Base-by-base conservation (phyloP, 306 rosid species). In the Styphnolobium japonicum region DNA sequence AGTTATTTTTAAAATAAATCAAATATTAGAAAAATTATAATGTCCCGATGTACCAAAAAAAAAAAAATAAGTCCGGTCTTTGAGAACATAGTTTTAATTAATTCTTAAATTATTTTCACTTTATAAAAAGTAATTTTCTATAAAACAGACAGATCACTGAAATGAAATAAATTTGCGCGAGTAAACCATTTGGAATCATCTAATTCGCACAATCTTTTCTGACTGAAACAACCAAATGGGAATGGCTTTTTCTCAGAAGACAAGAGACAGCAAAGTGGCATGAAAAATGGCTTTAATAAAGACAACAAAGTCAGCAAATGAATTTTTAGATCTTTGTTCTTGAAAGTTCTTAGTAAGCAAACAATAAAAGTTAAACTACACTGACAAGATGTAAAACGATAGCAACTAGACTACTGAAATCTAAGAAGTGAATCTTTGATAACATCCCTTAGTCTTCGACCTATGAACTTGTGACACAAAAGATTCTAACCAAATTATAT, bases 371-470 rank as follows among this genome's bases (percentile, higher is more conserved):
- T 3, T n/a, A 21, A 36, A 37, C 22, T 2, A 34, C 12, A 37
- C n/a, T 19, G 37, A n/a, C 15, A 8, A 18, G 60, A 52, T 52
- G 29, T 22, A 21, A 33, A 10, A 14, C 39, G 29, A 61, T n/a
- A 61, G 76, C 45, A 60, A 58, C 58, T 10, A 71, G 67, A 73
- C 62, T 39, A 73, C 62, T 39, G 65, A 80, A 34, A 76, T 71
- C 75, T 70, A 70, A 75, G 74, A 80, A 19, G 39, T 56, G 36
- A 60, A 69, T 61, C 82, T 42, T 80, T 49, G 82, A 79, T 49
- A 71, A 46, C 37, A 75, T 80, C 82, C 36, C 29, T 62, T 18
- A 21, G 6, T 67, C 52, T 67, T 67, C 34, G 80, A 82, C 81
- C 72, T 68, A 68, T 63, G 22, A 46, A 42, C 36, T 22, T 55